Evolutionary conservation across 441 rosid species (phyloP).

Genomic region (Adansonia gregorii): DNA sequence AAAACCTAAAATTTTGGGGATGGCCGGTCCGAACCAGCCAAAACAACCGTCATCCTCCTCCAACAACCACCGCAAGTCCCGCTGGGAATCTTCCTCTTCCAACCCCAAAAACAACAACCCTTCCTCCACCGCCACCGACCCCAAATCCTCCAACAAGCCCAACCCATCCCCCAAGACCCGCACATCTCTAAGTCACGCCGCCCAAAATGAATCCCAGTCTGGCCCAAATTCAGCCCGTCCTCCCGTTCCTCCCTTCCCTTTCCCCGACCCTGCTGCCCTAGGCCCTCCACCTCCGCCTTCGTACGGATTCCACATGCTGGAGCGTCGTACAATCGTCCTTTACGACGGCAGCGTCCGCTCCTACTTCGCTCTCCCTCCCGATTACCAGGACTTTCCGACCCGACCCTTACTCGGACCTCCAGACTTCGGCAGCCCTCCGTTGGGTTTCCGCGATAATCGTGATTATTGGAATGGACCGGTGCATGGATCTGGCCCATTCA

Average conservation of each 20-base stretch:
- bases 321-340: slow-evolving; percentile 80
- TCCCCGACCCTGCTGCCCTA: slow-evolving; percentile 53
- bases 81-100: slow-evolving; percentile 51
- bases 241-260: slow-evolving; percentile 40
- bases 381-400: slow-evolving; percentile 71
- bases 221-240: slow-evolving; percentile 37
- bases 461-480: slow-evolving; percentile 42
- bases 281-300: slow-evolving; percentile 78
- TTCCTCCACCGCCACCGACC: slow-evolving; percentile 37
- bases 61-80: slow-evolving; percentile 53
- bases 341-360: slow-evolving; percentile 93
- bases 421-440: slow-evolving; percentile 40
- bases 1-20: slow-evolving; percentile 31
- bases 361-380: slow-evolving; percentile 91
- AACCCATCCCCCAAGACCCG: slow-evolving; percentile 46
- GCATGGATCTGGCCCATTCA: slow-evolving; percentile 42
- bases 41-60: slow-evolving; percentile 43
- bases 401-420: slow-evolving; percentile 44
- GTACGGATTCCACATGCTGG: slow-evolving; percentile 95
- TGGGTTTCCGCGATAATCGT: slow-evolving; percentile 52
- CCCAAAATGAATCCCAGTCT: slow-evolving; percentile 40
- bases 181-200: slow-evolving; percentile 39
- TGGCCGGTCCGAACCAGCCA: slow-evolving; percentile 62
- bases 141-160: slow-evolving; percentile 41
- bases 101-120: slow-evolving; percentile 36